phyloP scores from a whole-genome alignment of 768 basidiomycete species.

The Tricholomella constricta region DNA sequence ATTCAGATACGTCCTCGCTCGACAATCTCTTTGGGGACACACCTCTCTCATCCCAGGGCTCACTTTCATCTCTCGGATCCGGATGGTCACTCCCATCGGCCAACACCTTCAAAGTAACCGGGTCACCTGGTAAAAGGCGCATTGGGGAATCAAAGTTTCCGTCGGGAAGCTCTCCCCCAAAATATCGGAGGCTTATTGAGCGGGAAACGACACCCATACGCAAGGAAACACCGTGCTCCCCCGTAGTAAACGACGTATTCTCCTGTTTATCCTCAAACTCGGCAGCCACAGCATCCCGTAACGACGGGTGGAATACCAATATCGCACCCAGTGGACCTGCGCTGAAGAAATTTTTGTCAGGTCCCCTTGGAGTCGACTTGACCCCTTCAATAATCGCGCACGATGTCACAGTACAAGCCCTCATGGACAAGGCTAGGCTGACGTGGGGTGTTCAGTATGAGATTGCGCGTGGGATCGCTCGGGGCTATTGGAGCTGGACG shows the following conservation, averaged over 20 bases:
- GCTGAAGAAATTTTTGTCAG: constrained; percentile 9
- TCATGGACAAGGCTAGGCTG: constrained; percentile 39
- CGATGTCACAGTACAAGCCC: constrained; percentile 29
- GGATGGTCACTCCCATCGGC: constrained; percentile 4
- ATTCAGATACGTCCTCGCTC: constrained; percentile 13
- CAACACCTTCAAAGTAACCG: constrained; percentile 4
- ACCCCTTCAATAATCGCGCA: constrained; percentile 36
- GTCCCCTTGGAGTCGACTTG: constrained; percentile 28
- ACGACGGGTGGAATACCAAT: not conserved
- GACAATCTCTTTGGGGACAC: not conserved
- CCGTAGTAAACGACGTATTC: constrained; percentile 3
- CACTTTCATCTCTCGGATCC: constrained; percentile 9
- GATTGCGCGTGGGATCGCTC: constrained; percentile 43
- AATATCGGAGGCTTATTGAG: constrained; percentile 13
- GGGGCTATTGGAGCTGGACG: constrained; percentile 42
- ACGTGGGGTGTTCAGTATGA: constrained; percentile 51
- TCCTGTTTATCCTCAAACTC: not conserved
- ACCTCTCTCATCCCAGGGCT: constrained; percentile 1
- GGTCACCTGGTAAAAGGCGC: constrained; percentile 2
- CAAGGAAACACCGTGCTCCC: not conserved
- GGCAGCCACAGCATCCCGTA: not conserved
- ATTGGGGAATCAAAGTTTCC: not conserved
- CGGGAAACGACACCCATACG: not conserved
- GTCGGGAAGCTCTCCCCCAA: constrained; percentile 12
- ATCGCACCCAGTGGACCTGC: not conserved